Percentiles rank a stretch among this genome's conserved stretches.
Conservation (phyloP, 129 eudicot genomes). For the Tanacetum coccineum region DNA sequence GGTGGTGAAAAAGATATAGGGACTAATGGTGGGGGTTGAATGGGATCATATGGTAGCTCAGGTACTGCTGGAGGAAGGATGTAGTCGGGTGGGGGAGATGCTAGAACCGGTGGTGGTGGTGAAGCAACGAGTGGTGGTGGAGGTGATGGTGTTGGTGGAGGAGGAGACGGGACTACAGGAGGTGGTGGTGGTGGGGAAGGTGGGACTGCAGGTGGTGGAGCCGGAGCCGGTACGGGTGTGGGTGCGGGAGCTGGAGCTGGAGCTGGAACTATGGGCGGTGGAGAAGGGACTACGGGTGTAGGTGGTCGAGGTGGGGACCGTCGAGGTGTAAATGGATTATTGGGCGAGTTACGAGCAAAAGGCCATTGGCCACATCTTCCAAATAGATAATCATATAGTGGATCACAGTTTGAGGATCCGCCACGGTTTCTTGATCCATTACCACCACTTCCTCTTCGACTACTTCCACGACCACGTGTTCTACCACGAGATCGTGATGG, state of each 20-base stretch:
- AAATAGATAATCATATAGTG: slow-evolving; percentile 46
- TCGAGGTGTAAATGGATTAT: slow-evolving; percentile 43
- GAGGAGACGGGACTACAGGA: slow-evolving; percentile 24
- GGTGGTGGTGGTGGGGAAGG: slow-evolving; percentile 28
- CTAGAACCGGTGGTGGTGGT: slow-evolving; percentile 35
- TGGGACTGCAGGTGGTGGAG: slow-evolving; percentile 22
- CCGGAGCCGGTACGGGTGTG: background rate
- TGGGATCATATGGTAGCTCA: slow-evolving; percentile 31
- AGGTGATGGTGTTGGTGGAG: slow-evolving; percentile 32
- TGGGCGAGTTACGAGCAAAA: slow-evolving; percentile 43
- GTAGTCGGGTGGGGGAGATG: slow-evolving; percentile 36
- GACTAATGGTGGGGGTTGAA: slow-evolving; percentile 35
- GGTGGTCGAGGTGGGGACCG: slow-evolving; percentile 26
- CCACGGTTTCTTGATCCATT: slow-evolving; percentile 14
- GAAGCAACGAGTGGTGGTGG: slow-evolving; percentile 36
- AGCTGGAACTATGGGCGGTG: slow-evolving; percentile 19
- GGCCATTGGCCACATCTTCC: slow-evolving; percentile 66
- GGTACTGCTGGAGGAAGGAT: slow-evolving; percentile 39
- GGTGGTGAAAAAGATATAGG: slow-evolving; percentile 38
- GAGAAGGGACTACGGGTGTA: slow-evolving; percentile 22
- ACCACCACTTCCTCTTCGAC: slow-evolving; percentile 19
- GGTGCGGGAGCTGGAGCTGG: background rate
- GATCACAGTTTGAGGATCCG: slow-evolving; percentile 48
- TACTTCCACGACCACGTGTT: slow-evolving; percentile 10
- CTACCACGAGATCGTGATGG: slow-evolving; percentile 11